Evolutionary conservation across 2,329 filamentous ascomycete species (phyloP).

Genomic region (Escovopsis weberi): DNA sequence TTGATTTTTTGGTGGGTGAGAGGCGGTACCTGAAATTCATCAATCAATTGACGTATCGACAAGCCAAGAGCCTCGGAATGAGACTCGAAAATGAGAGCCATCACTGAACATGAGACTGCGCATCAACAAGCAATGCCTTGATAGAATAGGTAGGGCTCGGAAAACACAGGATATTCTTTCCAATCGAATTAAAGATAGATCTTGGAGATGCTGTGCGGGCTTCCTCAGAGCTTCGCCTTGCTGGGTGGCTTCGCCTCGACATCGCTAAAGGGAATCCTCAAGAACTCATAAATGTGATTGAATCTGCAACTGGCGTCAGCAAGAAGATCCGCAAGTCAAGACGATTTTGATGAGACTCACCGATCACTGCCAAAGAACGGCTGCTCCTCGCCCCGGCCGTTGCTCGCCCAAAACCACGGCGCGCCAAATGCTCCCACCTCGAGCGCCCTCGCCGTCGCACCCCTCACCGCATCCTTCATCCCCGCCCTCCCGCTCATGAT

Average conservation of each 20-base stretch:
- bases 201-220: not conserved
- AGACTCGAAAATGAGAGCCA: too few relatives aligned
- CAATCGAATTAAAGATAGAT: not conserved
- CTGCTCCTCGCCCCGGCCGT: slow-evolving; percentile 41
- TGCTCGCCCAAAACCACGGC: slow-evolving; percentile 59
- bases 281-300: slow-evolving; percentile 52
- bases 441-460: slow-evolving; percentile 45
- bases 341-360: slow-evolving; percentile 12
- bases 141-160: not conserved
- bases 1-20: too few relatives aligned
- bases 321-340: not conserved
- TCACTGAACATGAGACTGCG: too few relatives aligned
- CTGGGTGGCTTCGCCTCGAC: slow-evolving; percentile 21
- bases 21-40: too few relatives aligned
- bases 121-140: too few relatives aligned
- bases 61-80: too few relatives aligned
- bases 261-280: slow-evolving; percentile 46
- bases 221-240: slow-evolving; percentile 20
- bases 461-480: slow-evolving; percentile 31
- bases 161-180: not conserved
- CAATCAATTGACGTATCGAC: too few relatives aligned
- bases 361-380: slow-evolving; percentile 68
- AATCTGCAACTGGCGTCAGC: slow-evolving; percentile 29
- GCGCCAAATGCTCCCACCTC: slow-evolving; percentile 58
- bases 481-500: slow-evolving; percentile 41